phyloP scores from a whole-genome alignment of 2,329 filamentous ascomycete species.

The Penicillium sp. region DNA sequence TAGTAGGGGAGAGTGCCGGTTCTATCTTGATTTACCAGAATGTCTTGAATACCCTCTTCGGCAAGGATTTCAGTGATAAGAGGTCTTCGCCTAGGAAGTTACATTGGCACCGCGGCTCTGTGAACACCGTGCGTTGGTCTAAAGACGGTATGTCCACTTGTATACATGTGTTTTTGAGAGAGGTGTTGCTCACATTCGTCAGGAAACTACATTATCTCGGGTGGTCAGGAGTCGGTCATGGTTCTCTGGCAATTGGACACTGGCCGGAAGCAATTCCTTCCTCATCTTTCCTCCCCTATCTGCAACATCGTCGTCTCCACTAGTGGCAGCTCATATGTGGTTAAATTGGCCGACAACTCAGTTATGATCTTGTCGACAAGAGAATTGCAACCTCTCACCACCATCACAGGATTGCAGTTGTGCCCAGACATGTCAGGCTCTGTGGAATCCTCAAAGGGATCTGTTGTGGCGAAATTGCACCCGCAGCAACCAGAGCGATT shows the following conservation, averaged over 20 bases:
- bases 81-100: constrained; percentile 61
- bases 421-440: constrained; percentile 51
- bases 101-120: constrained; percentile 88
- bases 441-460: constrained; percentile 40
- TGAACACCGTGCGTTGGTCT: constrained; percentile 87
- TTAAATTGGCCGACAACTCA: constrained; percentile 90
- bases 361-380: constrained; percentile 86
- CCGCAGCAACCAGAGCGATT: constrained; percentile 64
- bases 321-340: constrained; percentile 73
- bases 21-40: constrained; percentile 80
- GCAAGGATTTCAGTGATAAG: constrained; percentile 33
- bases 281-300: constrained; percentile 84
- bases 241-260: constrained; percentile 94
- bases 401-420: constrained; percentile 76
- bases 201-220: constrained; percentile 94
- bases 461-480: constrained; percentile 60
- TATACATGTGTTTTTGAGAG: not conserved
- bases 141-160: constrained; percentile 65
- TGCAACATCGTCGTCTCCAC: constrained; percentile 82
- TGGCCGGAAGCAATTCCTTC: constrained; percentile 75
- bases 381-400: constrained; percentile 80
- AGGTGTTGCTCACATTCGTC: constrained; percentile 27
- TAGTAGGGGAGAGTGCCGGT: constrained; percentile 73
- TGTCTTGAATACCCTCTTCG: constrained; percentile 50
- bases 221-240: constrained; percentile 83